A percentile compares a stretch with the other conserved stretches of the same genome.
phyloP scores from a whole-genome alignment of 345 rosid species.

The Sisymbrium irio region DNA sequence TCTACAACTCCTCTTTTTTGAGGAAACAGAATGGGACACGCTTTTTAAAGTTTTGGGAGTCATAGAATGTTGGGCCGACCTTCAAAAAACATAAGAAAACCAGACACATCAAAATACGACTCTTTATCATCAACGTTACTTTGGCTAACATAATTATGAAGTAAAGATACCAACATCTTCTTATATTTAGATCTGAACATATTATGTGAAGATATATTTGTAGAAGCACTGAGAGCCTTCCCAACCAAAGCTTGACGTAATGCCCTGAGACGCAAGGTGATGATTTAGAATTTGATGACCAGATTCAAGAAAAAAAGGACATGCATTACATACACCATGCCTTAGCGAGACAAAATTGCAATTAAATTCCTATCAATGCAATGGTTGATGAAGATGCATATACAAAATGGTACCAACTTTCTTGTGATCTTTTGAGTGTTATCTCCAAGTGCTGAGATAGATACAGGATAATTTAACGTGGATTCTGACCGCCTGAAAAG shows the following conservation, averaged over 20 bases:
- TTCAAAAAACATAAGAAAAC: slow-evolving; percentile 34
- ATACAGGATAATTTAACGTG: slow-evolving; percentile 20
- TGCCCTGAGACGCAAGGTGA: slow-evolving; percentile 44
- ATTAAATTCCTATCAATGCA: background rate
- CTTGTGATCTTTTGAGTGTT: slow-evolving; percentile 38
- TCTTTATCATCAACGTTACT: slow-evolving; percentile 10
- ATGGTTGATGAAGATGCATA: slow-evolving; percentile 22
- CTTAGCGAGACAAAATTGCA: slow-evolving; percentile 9
- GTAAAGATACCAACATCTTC: slow-evolving; percentile 45
- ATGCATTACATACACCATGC: background rate
- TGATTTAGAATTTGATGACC: slow-evolving; percentile 1
- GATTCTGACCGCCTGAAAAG: slow-evolving; percentile 42
- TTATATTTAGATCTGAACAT: slow-evolving; percentile 40
- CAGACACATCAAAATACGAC: slow-evolving; percentile 22
- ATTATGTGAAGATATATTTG: slow-evolving; percentile 37
- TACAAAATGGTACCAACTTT: slow-evolving; percentile 46
- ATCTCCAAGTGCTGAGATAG: slow-evolving; percentile 36
- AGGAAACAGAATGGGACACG: slow-evolving; percentile 34
- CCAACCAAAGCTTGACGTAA: slow-evolving; percentile 39
- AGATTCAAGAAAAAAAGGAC: slow-evolving; percentile 1
- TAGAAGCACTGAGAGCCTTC: slow-evolving; percentile 39
- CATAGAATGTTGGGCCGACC: slow-evolving; percentile 46
- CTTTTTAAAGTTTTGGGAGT: slow-evolving; percentile 34
- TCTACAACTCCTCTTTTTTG: slow-evolving; percentile 39
- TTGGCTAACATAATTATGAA: slow-evolving; percentile 20